A percentile compares a stretch with the other conserved stretches of the same genome.
Conservation (phyloP, 495 filamentous ascomycete genomes). For the Aspergillus mulundensis region DNA sequence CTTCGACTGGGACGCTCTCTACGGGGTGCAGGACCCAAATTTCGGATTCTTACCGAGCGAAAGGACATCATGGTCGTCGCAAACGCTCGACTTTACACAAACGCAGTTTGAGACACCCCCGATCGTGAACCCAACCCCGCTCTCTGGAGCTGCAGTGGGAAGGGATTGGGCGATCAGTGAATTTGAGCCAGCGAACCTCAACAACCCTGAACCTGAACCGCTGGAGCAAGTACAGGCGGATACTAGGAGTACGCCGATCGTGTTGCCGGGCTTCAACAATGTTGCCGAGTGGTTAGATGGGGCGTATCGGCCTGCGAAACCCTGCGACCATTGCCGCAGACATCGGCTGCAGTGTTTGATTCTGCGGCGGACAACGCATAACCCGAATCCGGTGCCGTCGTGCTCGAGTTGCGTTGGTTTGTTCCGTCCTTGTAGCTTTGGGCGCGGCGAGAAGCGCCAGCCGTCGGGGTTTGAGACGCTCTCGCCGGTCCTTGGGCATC, state of each 20-base stretch:
- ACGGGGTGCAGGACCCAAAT: neutral
- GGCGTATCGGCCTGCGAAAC: constrained; percentile 33
- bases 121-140: neutral
- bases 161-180: too few relatives aligned
- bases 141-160: neutral
- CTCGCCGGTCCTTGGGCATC: constrained; percentile 38
- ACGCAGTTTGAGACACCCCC: too few relatives aligned
- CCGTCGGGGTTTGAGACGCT: constrained; percentile 44
- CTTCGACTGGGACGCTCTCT: constrained; percentile 13
- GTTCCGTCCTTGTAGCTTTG: constrained; percentile 67
- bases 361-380: constrained; percentile 38
- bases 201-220: neutral
- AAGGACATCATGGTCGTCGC: neutral
- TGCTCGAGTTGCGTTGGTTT: constrained; percentile 79
- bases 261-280: constrained; percentile 19
- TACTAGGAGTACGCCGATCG: neutral
- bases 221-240: neutral
- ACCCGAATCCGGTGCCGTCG: constrained; percentile 54
- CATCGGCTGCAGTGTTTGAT: constrained; percentile 44
- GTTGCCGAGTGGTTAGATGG: constrained; percentile 43
- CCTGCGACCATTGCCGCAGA: constrained; percentile 42
- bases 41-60: neutral
- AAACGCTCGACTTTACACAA: neutral
- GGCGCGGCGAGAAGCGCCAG: constrained; percentile 40
- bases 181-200: neutral